Evolutionary conservation across 441 rosid species (phyloP).

Genomic region (Oxalis stricta): DNA sequence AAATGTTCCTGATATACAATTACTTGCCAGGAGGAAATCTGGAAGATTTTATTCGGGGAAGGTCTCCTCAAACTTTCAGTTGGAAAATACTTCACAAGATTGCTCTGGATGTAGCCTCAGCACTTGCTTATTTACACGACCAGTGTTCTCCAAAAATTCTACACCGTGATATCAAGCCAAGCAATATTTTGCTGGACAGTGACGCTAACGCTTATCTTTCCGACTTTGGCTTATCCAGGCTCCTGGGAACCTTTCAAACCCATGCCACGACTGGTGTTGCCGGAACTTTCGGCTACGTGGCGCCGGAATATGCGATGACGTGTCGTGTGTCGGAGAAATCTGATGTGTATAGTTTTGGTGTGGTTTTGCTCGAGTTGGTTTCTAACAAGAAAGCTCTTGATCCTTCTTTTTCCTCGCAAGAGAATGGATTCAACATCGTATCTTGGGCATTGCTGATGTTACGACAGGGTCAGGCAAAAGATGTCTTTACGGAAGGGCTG

Average conservation of each 20-base stretch:
- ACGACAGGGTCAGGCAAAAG: slow-evolving; percentile 25
- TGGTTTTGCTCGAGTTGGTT: slow-evolving; percentile 32
- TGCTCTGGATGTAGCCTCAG: slow-evolving; percentile 24
- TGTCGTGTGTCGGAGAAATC: slow-evolving; percentile 36
- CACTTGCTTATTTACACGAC: slow-evolving; percentile 28
- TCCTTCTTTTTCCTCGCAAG: slow-evolving; percentile 29
- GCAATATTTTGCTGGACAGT: slow-evolving; percentile 30
- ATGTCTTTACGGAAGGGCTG: slow-evolving; percentile 22
- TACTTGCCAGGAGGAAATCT: slow-evolving; percentile 32
- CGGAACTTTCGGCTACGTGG: slow-evolving; percentile 37
- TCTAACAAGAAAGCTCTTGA: slow-evolving; percentile 35
- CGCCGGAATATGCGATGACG: slow-evolving; percentile 37
- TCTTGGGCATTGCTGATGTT: slow-evolving; percentile 33
- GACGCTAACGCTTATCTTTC: slow-evolving; percentile 27
- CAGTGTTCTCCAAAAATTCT: slow-evolving; percentile 26
- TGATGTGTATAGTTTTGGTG: slow-evolving; percentile 34
- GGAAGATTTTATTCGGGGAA: slow-evolving; percentile 30
- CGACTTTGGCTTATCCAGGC: slow-evolving; percentile 36
- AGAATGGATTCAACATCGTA: slow-evolving; percentile 32
- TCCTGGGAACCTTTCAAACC: slow-evolving; percentile 29
- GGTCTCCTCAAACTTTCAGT: slow-evolving; percentile 20
- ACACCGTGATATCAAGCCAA: slow-evolving; percentile 36
- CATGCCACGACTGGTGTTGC: slow-evolving; percentile 39
- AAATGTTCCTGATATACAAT: slow-evolving; percentile 35
- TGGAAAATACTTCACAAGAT: slow-evolving; percentile 33